These are phyloP conservation scores for Trametes cingulata DNA, from an alignment of 768 basidiomycete genomes.

Conservation along the genomic window DNA sequence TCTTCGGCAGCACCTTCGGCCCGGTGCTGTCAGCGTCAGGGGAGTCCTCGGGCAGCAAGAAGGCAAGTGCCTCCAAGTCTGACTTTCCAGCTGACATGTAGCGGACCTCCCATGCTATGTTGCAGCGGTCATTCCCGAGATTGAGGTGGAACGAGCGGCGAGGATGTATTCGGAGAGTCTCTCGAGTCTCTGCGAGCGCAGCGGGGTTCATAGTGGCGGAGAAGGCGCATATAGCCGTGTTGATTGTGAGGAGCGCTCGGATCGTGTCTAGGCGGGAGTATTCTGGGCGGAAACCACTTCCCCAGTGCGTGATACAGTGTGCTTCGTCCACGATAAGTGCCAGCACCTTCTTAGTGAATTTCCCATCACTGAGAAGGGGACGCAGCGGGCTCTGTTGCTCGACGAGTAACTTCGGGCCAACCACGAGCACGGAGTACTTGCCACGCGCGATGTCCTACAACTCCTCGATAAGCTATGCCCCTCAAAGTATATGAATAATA, in stretches of 20 bases:
- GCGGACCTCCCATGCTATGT: neutral
- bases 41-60: neutral
- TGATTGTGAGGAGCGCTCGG: neutral
- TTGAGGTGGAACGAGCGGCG: neutral
- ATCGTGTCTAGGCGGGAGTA: neutral
- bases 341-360: neutral
- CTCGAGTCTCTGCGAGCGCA: neutral
- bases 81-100: neutral
- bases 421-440: neutral
- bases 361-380: neutral
- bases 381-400: neutral
- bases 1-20: too few relatives aligned
- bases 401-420: neutral
- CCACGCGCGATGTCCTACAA: neutral
- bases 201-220: neutral
- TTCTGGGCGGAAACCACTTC: neutral
- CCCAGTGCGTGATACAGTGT: conserved; percentile 1
- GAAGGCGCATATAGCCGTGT: neutral
- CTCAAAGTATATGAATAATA: neutral
- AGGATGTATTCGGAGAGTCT: neutral
- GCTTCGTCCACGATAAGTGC: neutral
- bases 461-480: neutral
- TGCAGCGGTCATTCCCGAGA: neutral
- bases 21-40: too few relatives aligned
- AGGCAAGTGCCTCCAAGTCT: neutral